Evolutionary conservation across 345 rosid genomes (phyloP).

Genomic region (Corchorus olitorius): DNA sequence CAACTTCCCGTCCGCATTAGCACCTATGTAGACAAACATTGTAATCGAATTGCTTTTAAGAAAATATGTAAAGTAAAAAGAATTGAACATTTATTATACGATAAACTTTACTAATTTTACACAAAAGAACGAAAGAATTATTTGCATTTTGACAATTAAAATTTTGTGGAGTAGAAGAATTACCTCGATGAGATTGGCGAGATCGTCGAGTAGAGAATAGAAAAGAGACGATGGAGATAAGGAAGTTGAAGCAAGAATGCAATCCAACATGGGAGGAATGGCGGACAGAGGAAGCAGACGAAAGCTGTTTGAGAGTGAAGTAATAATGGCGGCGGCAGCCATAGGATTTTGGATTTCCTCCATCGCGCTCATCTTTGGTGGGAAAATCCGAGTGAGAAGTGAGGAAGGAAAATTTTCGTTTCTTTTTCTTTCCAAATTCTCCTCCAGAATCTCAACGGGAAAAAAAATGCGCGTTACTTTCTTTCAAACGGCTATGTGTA

Average conservation of each 20-base stretch:
- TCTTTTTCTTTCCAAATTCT: not conserved
- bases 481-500: slow-evolving; percentile 3
- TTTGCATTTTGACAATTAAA: no score
- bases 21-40: slow-evolving; percentile 33
- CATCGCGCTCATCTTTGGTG: not conserved
- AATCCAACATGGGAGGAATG: slow-evolving; percentile 78
- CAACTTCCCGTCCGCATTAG: slow-evolving; percentile 41
- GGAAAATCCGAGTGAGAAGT: not conserved
- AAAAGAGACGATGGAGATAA: slow-evolving; percentile 58
- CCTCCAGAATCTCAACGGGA: not conserved
- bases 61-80: not conserved
- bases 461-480: not conserved
- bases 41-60: not conserved
- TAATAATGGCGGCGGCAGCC: slow-evolving; percentile 49
- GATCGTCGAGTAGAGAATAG: slow-evolving; percentile 50
- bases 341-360: not conserved
- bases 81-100: slow-evolving; percentile 3
- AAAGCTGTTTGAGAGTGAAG: slow-evolving; percentile 63
- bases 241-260: slow-evolving; percentile 72
- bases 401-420: not conserved
- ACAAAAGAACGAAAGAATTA: not conserved
- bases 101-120: not conserved
- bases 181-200: slow-evolving; percentile 28
- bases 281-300: slow-evolving; percentile 65
- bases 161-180: not conserved